Evolutionary conservation across 345 rosid genomes (phyloP), one percentile per base, ranked within the genome.

Genomic region (Ceriops zippeliana): DNA sequence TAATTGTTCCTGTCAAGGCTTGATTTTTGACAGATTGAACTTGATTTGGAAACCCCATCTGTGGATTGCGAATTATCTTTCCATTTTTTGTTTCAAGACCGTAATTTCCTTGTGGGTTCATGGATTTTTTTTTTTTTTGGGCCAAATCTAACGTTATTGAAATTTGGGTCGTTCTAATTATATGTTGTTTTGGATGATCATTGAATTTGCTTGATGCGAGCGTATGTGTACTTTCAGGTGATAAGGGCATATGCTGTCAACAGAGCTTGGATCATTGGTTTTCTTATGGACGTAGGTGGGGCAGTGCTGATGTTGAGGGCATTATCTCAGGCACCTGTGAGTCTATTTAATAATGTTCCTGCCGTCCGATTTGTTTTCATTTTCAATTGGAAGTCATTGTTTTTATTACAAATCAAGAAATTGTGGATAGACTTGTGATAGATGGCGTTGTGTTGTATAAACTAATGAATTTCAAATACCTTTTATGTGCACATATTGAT

Each of bases 261-360:
- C 72, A 88, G 75, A 78, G 81, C 89, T 21, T 95, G 99, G 98
- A 70, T 79, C 24, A 69, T 90, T 58, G 97, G 99, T 27, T 91
- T 95, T 82, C 78, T 90, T 42, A 87, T 95, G 97, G 98, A 95
- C 76, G 90, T 95, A 71, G 66, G 84, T 52, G 99, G 97, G 73
- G 99, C 98, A 24, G 21, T 91, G 81, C 77, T 95, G 85, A 95
- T 95, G 98, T 78, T 95, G 74, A 86, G 81, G 82, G 97, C 98
- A 7, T 74, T 95, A 67, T 90, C 99, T 26, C 87, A 73, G 73
- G 99, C 98, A 57, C 98, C 98, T 58, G 99, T 95, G 73, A 87
- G 93, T 81, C 59, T 22, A 34, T 63, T 78, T 6, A 15, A 22
- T 11, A 1, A 28, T 56, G 65, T 52, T 22, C 26, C 27, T 19